phyloP scores from a whole-genome alignment of 345 rosid genomes.

The Lumnitzera racemosa region DNA sequence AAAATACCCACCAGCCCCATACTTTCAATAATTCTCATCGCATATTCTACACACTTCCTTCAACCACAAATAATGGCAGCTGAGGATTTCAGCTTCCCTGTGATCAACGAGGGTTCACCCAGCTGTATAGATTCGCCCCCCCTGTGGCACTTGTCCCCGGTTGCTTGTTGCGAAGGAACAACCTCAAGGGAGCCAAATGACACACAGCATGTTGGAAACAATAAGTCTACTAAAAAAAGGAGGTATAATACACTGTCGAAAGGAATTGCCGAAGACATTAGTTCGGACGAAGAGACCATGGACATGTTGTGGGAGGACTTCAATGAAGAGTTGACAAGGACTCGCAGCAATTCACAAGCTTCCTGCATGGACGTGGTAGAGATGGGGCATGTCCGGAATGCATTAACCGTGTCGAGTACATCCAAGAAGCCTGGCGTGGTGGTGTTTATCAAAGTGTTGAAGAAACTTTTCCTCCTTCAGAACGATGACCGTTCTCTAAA shows the following conservation, averaged over 20 bases:
- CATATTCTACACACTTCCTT: background rate
- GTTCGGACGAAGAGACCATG: slow-evolving; percentile 46
- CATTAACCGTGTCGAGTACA: slow-evolving; percentile 9
- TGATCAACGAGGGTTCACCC: slow-evolving; percentile 16
- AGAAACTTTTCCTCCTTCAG: slow-evolving; percentile 49
- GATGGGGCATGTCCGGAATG: slow-evolving; percentile 1
- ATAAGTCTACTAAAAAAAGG: background rate
- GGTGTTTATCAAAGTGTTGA: slow-evolving; percentile 40
- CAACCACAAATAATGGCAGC: slow-evolving; percentile 17
- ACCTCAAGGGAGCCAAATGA: background rate
- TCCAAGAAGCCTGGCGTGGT: slow-evolving; percentile 28
- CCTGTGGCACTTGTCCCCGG: slow-evolving; percentile 32
- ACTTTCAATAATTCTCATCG: slow-evolving; percentile 1
- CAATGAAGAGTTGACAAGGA: slow-evolving; percentile 27
- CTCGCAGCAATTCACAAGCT: background rate
- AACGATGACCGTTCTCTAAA: slow-evolving; percentile 19
- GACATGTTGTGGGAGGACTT: slow-evolving; percentile 90
- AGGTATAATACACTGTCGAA: background rate
- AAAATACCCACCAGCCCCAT: slow-evolving; percentile 5
- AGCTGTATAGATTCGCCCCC: slow-evolving; percentile 59
- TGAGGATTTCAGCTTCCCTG: slow-evolving; percentile 76
- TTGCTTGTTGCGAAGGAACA: background rate
- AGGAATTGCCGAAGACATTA: background rate
- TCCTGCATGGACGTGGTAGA: background rate
- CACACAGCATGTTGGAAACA: background rate